Evolutionary conservation across 176 grass and related monocot species (phyloP), one percentile per base, ranked within the genome.

Genomic region (Hsuehochloa calcarea): DNA sequence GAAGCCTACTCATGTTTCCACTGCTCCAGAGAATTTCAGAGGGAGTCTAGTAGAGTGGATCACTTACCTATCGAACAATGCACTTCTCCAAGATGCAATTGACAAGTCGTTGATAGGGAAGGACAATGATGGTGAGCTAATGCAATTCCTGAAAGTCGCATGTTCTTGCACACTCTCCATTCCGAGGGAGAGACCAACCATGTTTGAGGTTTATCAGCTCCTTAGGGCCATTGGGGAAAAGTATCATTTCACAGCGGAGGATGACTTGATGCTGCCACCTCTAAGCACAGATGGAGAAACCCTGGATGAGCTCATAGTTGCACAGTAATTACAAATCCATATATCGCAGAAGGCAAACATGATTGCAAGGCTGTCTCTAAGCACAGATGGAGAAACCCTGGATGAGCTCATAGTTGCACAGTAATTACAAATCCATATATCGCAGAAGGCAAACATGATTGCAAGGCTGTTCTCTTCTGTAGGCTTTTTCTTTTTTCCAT

Each of bases 131-230:
- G 72, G 70, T 38, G 95, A 97, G 84, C 37, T 97, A n/a, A 79
- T 93, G 80, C 92, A 92, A 61, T 85, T 93, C 70, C 63, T 97
- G 78, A 97, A 97, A 92, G 81, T 97, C 0, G 95, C 92, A 1
- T 94, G 87, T 60, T 85, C 83, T 37, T 97, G 95, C 82, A 90
- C 87, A 6, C 56, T 93, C 6, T 60, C 88, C 34, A 77, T 70
- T 55, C 84, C 90, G 0, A 97, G 91, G 86, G 95, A 93, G 79
- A 91, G 95, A 81, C 95, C 95, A 1, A 97, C 95, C n/a, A 97
- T 97, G 95, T 94, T 97, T 82, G 95, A 97, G 87, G 95, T 94
- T 34, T 94, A 91, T 58, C 92, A 93, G 80, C 86, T 97, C 34
- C 89, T 97, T 25, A 89, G 92, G 66, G 90, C 92, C 55, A 93